A percentile compares a stretch with the other conserved stretches of the same genome.
Evolutionary conservation across 495 filamentous ascomycete species (phyloP).

Genomic region (Venustampulla echinocandica): DNA sequence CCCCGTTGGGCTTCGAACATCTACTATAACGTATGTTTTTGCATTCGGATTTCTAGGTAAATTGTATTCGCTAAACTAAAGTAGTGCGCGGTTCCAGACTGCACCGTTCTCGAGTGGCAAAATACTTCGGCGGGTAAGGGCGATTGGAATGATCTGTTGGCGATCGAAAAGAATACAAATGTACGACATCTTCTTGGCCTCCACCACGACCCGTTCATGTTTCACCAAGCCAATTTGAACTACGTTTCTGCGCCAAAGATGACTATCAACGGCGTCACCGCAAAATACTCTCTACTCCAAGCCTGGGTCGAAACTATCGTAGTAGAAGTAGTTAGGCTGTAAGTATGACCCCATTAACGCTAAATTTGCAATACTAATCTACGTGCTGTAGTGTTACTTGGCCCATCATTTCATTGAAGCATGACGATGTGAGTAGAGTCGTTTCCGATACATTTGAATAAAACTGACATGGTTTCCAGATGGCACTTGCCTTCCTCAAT

Average conservation of each 20-base stretch:
- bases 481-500: constrained; percentile 40
- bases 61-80: background rate
- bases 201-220: constrained; percentile 43
- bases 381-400: background rate
- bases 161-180: constrained; percentile 40
- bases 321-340: constrained; percentile 46
- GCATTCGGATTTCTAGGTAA: background rate
- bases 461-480: constrained; percentile 12
- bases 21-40: constrained; percentile 46
- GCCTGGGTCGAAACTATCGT: constrained; percentile 51
- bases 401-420: constrained; percentile 1
- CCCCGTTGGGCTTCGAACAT: constrained; percentile 56
- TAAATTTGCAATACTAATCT: background rate
- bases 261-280: constrained; percentile 42
- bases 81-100: constrained; percentile 43
- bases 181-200: constrained; percentile 48
- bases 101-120: constrained; percentile 52
- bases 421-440: constrained; percentile 22
- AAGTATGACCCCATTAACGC: background rate
- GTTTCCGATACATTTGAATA: background rate
- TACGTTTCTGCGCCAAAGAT: constrained; percentile 36
- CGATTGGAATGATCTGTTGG: constrained; percentile 39
- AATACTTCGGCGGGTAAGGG: constrained; percentile 46
- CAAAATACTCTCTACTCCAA: constrained; percentile 46
- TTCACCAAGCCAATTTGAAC: constrained; percentile 50